Evolutionary conservation across 306 rosid genomes (phyloP).

Genomic region (Ormosia emarginata): DNA sequence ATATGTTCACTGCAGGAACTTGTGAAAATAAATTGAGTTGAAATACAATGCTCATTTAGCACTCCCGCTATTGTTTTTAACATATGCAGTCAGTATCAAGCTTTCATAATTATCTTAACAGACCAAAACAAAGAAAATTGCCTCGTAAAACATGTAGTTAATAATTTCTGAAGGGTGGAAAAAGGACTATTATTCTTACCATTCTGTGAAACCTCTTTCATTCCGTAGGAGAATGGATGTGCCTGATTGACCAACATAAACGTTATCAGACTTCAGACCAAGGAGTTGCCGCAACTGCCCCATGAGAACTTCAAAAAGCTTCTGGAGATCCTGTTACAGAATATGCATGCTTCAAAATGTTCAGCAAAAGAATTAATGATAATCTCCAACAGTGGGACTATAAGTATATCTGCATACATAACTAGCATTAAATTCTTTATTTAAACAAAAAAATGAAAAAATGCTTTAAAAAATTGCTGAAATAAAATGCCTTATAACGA

Average conservation of each 20-base stretch:
- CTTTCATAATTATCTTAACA: no score
- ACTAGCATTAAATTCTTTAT: background rate
- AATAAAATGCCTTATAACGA: background rate
- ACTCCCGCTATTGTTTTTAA: background rate
- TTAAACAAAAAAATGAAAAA: background rate
- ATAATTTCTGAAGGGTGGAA: background rate
- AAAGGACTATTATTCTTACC: constrained; percentile 46
- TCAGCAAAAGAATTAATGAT: constrained; percentile 20
- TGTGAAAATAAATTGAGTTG: background rate
- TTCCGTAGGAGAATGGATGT: constrained; percentile 67
- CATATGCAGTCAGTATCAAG: background rate
- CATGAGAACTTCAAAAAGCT: constrained; percentile 78
- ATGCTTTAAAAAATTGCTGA: background rate
- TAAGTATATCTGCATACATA: background rate
- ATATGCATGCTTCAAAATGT: constrained; percentile 34
- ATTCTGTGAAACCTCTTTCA: constrained; percentile 81
- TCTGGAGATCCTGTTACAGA: constrained; percentile 77
- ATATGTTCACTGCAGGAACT: background rate
- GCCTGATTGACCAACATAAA: constrained; percentile 66
- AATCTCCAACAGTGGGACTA: background rate
- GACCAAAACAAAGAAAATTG: background rate
- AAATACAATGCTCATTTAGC: constrained; percentile 12
- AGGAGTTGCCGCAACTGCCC: constrained; percentile 95
- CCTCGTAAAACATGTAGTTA: background rate
- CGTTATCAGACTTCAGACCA: constrained; percentile 70